Conservation (phyloP, 2,329 filamentous ascomycete species). For the Stemphylium beticola region DNA sequence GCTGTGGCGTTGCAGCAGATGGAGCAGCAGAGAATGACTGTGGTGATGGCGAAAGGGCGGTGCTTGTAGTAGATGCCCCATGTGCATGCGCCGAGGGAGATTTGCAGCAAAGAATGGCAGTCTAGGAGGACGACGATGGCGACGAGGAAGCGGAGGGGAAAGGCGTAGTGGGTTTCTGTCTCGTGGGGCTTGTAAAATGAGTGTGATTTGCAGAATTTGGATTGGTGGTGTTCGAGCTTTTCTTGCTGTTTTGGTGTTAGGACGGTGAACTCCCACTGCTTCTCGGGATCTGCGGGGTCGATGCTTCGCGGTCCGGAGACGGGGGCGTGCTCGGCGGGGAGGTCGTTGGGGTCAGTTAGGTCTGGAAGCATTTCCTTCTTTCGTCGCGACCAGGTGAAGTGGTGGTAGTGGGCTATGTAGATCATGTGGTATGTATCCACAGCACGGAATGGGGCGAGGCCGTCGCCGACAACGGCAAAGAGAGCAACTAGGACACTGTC, state of each 20-base stretch:
- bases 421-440: constrained; percentile 89
- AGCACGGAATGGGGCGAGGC: constrained; percentile 72
- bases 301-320: constrained; percentile 50
- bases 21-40: constrained; percentile 79
- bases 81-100: constrained; percentile 77
- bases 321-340: constrained; percentile 58
- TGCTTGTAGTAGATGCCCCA: constrained; percentile 77
- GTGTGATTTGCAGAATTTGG: constrained; percentile 80
- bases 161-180: constrained; percentile 80
- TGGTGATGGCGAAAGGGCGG: constrained; percentile 75
- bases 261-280: constrained; percentile 62
- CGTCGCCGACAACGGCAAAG: constrained; percentile 68
- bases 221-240: constrained; percentile 76
- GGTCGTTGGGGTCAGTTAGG: constrained; percentile 71
- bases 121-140: constrained; percentile 81
- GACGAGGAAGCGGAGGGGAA: constrained; percentile 75
- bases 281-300: constrained; percentile 42
- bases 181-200: constrained; percentile 91
- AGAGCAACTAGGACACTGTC: constrained; percentile 67
- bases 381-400: constrained; percentile 69
- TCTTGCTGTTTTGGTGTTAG: constrained; percentile 70
- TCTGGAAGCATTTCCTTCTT: constrained; percentile 67
- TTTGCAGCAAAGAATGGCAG: constrained; percentile 79
- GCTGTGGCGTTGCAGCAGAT: constrained; percentile 79
- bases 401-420: constrained; percentile 76